Conservation (phyloP, 1,139 yeast species). For the Pneumocystis murina region DNA sequence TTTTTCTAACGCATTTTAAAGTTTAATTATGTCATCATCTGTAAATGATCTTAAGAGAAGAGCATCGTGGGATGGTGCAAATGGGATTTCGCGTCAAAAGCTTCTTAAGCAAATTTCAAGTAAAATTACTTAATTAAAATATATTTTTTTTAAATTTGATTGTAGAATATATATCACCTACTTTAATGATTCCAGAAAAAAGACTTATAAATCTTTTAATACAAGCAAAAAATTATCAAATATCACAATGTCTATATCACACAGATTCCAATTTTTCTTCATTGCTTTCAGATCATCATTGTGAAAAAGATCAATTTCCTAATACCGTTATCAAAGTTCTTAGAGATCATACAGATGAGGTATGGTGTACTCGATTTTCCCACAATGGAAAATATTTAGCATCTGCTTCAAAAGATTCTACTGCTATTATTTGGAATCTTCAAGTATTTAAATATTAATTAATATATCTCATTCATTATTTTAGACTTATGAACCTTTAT, state of each 20-base stretch:
- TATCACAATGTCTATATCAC: slow-evolving; percentile 29
- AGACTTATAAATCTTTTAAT: slow-evolving; percentile 36
- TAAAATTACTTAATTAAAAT: not conserved
- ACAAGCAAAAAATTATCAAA: slow-evolving; percentile 39
- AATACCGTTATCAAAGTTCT: slow-evolving; percentile 29
- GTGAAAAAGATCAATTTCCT: slow-evolving; percentile 35
- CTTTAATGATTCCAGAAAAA: slow-evolving; percentile 38
- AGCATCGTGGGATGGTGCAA: slow-evolving; percentile 29
- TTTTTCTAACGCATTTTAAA: slow-evolving; percentile 7
- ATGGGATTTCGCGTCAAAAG: slow-evolving; percentile 28
- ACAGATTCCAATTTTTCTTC: slow-evolving; percentile 16
- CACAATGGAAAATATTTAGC: slow-evolving; percentile 64
- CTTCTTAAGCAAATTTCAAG: slow-evolving; percentile 32
- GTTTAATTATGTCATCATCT: slow-evolving; percentile 26
- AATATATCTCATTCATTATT: slow-evolving; percentile 25
- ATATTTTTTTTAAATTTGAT: not conserved
- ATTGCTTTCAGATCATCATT: slow-evolving; percentile 23
- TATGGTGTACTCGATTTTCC: slow-evolving; percentile 70
- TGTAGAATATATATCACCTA: slow-evolving; percentile 32
- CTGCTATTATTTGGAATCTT: slow-evolving; percentile 54
- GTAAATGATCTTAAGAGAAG: slow-evolving; percentile 22
- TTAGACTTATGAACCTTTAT: slow-evolving; percentile 19
- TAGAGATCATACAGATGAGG: slow-evolving; percentile 52
- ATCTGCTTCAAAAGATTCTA: slow-evolving; percentile 59
- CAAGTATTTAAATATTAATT: slow-evolving; percentile 19